Conservation (phyloP, 345 rosid genomes). For the Rhodamnia rubescens region DNA sequence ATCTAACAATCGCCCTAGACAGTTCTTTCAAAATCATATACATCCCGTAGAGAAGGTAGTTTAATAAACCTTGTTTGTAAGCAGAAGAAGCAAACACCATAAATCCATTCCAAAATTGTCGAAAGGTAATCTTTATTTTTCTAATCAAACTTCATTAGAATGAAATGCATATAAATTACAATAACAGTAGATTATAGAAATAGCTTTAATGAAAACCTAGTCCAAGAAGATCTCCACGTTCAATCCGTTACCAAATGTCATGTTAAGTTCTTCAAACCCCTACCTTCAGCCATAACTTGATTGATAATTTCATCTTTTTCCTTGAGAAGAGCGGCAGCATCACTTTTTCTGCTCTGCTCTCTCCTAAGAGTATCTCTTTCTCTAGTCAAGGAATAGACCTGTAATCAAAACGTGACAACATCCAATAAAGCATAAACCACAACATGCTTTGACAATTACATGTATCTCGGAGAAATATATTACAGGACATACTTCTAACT, state of each 20-base stretch:
- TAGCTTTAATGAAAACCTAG: not conserved
- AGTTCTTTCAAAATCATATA: not conserved
- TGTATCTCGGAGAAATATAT: not conserved
- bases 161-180: not conserved
- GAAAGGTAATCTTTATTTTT: not conserved
- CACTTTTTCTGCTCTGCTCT: conserved; percentile 90
- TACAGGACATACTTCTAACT: not conserved
- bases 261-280: conserved; percentile 8
- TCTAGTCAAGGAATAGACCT: conserved; percentile 95
- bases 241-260: not conserved
- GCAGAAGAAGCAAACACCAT: not conserved
- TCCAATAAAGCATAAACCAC: not conserved
- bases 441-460: not conserved
- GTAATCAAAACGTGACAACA: conserved; percentile 2
- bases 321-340: conserved; percentile 94
- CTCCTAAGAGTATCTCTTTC: conserved; percentile 98
- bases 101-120: not conserved
- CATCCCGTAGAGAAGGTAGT: not conserved
- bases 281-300: conserved; percentile 99
- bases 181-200: not conserved
- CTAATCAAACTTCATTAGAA: not conserved
- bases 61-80: not conserved
- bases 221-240: not conserved
- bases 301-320: conserved; percentile 98
- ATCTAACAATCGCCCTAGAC: not conserved